Conservation (phyloP, 345 rosid species). For the Brassica carinata region DNA sequence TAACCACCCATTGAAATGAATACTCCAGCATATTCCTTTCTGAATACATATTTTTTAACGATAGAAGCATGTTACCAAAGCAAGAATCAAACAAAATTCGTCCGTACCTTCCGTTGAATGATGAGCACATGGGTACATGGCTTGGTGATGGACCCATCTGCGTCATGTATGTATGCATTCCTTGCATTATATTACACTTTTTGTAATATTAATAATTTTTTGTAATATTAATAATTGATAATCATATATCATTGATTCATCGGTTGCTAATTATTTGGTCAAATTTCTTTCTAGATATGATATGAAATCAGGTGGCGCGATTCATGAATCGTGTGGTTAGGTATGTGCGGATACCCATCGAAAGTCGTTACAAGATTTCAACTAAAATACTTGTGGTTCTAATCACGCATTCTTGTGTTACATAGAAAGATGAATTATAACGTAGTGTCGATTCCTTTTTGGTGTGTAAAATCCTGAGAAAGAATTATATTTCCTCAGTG, state of each 20-base stretch:
- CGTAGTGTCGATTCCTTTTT: background rate
- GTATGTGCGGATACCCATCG: background rate
- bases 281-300: slow-evolving; percentile 15
- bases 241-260: slow-evolving; percentile 15
- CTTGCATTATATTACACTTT: background rate
- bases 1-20: background rate
- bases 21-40: background rate
- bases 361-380: background rate
- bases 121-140: slow-evolving; percentile 31
- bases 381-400: background rate
- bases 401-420: background rate
- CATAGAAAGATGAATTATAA: background rate
- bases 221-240: background rate
- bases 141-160: slow-evolving; percentile 25
- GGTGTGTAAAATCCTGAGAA: background rate
- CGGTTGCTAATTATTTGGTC: slow-evolving; percentile 26
- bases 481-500: background rate
- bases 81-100: slow-evolving; percentile 24
- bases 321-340: slow-evolving; percentile 33
- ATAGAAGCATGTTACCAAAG: slow-evolving; percentile 14
- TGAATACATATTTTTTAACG: background rate
- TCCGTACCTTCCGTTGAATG: slow-evolving; percentile 38
- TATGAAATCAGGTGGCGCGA: slow-evolving; percentile 15
- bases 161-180: slow-evolving; percentile 10
- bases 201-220: background rate